Evolutionary conservation across 768 basidiomycete genomes (phyloP).

Genomic region (Lanmaoa pseudosensibilis): DNA sequence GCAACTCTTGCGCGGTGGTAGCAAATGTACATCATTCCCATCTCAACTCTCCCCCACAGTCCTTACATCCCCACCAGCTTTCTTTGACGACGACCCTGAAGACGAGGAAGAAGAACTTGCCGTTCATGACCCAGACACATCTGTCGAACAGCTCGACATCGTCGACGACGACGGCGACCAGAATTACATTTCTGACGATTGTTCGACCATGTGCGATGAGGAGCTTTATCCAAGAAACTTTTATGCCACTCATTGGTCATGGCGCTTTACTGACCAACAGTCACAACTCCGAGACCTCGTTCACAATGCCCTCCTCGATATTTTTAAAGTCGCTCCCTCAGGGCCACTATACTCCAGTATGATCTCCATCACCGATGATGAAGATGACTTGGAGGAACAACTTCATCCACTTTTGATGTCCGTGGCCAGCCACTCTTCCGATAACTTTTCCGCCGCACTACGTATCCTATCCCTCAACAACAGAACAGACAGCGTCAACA

Average conservation of each 20-base stretch:
- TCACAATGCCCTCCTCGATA: slow-evolving; percentile 41
- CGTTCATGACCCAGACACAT: neutral
- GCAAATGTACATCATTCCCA: slow-evolving; percentile 33
- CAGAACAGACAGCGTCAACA: slow-evolving; percentile 36
- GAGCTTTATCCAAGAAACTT: slow-evolving; percentile 32
- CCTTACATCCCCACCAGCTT: neutral
- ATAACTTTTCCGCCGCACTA: slow-evolving; percentile 55
- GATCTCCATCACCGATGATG: slow-evolving; percentile 37
- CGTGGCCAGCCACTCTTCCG: slow-evolving; percentile 49
- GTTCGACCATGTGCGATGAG: slow-evolving; percentile 21
- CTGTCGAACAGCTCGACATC: neutral
- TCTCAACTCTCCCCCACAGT: neutral
- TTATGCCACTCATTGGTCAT: slow-evolving; percentile 55
- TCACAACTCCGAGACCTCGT: slow-evolving; percentile 43
- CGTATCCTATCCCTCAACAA: slow-evolving; percentile 46
- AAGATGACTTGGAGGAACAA: slow-evolving; percentile 33
- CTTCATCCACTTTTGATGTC: slow-evolving; percentile 37
- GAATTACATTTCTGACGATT: slow-evolving; percentile 24
- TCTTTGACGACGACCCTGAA: slow-evolving; percentile 19
- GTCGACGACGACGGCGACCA: slow-evolving; percentile 37
- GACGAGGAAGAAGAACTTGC: slow-evolving; percentile 25
- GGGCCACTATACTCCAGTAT: slow-evolving; percentile 46
- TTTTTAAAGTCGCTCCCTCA: slow-evolving; percentile 56
- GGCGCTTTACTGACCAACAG: slow-evolving; percentile 41
- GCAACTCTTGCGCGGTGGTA: slow-evolving; percentile 55